Evolutionary conservation across 192 early-diverging fungal species (phyloP).

Genomic region (Coemansia sp.): DNA sequence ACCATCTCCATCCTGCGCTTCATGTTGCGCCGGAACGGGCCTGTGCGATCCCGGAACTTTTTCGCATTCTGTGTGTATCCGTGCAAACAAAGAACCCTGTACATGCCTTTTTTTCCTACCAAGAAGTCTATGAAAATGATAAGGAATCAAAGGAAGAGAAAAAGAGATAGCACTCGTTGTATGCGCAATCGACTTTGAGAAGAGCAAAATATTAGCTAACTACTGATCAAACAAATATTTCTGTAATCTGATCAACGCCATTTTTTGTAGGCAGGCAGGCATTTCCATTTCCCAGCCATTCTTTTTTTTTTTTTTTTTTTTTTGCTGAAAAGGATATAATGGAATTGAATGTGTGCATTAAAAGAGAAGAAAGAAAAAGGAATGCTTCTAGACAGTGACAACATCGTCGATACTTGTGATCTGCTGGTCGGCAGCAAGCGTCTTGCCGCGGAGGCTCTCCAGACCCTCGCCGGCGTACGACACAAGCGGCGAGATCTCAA

Average conservation of each 20-base stretch:
- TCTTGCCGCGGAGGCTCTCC: conserved; percentile 69
- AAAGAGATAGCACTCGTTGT: not conserved
- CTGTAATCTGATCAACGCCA: too few relatives aligned
- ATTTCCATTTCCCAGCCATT: not conserved
- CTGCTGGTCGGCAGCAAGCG: conserved; percentile 38
- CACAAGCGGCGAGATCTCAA: conserved; percentile 91
- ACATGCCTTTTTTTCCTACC: too few relatives aligned
- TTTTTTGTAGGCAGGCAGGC: not conserved
- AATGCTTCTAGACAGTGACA: conserved; percentile 17
- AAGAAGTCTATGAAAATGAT: not conserved
- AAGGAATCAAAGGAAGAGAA: conserved; percentile 3
- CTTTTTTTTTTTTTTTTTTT: not conserved
- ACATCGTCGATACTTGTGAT: conserved; percentile 30
- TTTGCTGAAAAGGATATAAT: not conserved
- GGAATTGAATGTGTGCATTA: not conserved
- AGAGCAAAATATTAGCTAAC: too few relatives aligned
- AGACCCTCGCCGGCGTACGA: conserved; percentile 93
- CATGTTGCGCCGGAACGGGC: conserved; percentile 31
- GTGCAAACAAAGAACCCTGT: conserved; percentile 48
- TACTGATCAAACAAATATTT: too few relatives aligned
- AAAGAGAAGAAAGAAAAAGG: not conserved
- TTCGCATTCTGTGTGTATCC: conserved; percentile 47
- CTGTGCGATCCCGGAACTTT: conserved; percentile 45
- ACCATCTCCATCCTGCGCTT: conserved; percentile 15
- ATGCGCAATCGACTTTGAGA: not conserved